Conservation (phyloP, 768 basidiomycete species). For the Rubroboletus pulcherrimus region DNA sequence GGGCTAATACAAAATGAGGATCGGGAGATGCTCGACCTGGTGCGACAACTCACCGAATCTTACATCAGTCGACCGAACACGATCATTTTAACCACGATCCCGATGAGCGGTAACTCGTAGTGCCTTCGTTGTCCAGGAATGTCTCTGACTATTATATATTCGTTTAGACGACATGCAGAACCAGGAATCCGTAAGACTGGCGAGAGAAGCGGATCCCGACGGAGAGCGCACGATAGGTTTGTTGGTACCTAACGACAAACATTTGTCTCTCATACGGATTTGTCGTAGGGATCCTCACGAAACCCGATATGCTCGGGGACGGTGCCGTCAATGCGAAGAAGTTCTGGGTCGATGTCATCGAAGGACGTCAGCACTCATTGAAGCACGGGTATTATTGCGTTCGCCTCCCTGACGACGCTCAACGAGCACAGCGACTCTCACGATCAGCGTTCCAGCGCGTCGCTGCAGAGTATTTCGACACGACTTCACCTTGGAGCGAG, state of each 20-base stretch:
- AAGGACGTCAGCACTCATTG: constrained; percentile 43
- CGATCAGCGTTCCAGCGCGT: constrained; percentile 35
- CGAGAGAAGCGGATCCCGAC: constrained; percentile 47
- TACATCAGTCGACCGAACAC: constrained; percentile 49
- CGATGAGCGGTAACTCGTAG: constrained; percentile 51
- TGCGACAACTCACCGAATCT: constrained; percentile 44
- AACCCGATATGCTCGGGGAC: constrained; percentile 52
- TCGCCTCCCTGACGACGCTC: constrained; percentile 57
- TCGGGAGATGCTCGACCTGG: constrained; percentile 39
- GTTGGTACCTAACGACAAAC: not conserved
- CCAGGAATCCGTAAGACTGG: constrained; percentile 54
- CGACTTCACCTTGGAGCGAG: constrained; percentile 49
- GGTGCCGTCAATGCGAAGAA: constrained; percentile 41
- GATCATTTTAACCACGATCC: constrained; percentile 62
- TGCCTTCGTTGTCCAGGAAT: not conserved
- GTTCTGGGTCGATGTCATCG: constrained; percentile 50
- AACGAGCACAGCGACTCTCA: constrained; percentile 40
- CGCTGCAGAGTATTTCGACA: constrained; percentile 45
- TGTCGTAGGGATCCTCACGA: constrained; percentile 59
- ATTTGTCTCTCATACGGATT: not conserved
- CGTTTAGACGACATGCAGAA: constrained; percentile 65
- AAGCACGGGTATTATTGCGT: constrained; percentile 64
- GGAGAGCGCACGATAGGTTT: constrained; percentile 63
- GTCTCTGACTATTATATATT: not conserved
- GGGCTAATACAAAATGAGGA: constrained; percentile 58